These are phyloP conservation scores for Arachis stenosperma DNA, from an alignment of 306 rosid species.

Conservation along the genomic window DNA sequence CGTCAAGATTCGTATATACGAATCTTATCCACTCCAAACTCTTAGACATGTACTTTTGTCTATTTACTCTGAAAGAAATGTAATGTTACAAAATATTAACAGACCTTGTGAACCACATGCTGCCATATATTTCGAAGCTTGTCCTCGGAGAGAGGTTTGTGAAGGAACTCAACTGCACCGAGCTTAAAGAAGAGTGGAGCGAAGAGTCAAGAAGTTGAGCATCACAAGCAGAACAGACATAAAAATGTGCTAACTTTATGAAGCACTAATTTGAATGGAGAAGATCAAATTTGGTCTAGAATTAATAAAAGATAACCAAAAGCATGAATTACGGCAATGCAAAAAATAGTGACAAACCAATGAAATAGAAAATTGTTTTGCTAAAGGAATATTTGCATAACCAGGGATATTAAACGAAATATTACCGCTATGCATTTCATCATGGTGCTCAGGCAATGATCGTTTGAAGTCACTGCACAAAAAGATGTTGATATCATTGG, in stretches of 20 bases:
- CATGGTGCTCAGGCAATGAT: slow-evolving; percentile 75
- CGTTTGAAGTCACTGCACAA: slow-evolving; percentile 79
- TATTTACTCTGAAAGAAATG: no score
- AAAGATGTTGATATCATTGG: slow-evolving; percentile 26
- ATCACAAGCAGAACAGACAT: slow-evolving; percentile 17
- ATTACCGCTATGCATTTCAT: slow-evolving; percentile 98
- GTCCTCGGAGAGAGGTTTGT: slow-evolving; percentile 86
- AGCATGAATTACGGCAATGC: not conserved
- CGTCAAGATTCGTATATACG: no score
- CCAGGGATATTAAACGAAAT: slow-evolving; percentile 33
- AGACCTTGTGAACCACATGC: slow-evolving; percentile 98
- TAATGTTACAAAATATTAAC: slow-evolving; percentile 33
- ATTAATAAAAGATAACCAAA: slow-evolving; percentile 25
- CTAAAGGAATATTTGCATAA: slow-evolving; percentile 2
- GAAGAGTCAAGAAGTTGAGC: slow-evolving; percentile 39
- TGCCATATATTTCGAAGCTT: slow-evolving; percentile 96
- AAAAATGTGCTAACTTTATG: not conserved
- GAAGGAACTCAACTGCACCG: slow-evolving; percentile 91
- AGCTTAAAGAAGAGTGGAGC: slow-evolving; percentile 57
- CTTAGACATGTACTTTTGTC: no score
- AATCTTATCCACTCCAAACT: no score
- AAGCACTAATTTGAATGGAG: slow-evolving; percentile 5
- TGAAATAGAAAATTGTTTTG: slow-evolving; percentile 18
- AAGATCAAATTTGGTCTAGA: slow-evolving; percentile 4
- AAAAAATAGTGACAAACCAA: not conserved